These are phyloP conservation scores for Dorcoceras hygrometricum DNA, from an alignment of 257 asterid species.

Conservation along the genomic window DNA sequence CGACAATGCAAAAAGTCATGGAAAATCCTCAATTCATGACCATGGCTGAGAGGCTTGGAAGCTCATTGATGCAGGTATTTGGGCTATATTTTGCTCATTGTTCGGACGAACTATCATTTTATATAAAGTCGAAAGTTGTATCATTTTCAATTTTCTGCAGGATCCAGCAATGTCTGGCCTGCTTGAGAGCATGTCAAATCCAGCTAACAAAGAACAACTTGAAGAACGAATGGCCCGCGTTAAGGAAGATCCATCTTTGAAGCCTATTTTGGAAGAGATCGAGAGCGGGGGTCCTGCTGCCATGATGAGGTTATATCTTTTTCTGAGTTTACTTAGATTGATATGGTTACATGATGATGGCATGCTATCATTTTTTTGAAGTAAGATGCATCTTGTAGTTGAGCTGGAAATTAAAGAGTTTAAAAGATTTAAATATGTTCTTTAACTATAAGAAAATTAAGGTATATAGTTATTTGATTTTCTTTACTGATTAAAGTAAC, in stretches of 20 bases:
- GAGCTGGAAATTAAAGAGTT: not conserved
- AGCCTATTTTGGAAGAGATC: constrained; percentile 93
- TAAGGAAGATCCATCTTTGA: constrained; percentile 91
- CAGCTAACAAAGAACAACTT: constrained; percentile 73
- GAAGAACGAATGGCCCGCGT: constrained; percentile 84
- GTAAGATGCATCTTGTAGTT: too few species aligned
- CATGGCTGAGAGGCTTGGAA: constrained; percentile 97
- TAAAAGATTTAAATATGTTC: not conserved
- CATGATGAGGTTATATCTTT: constrained; percentile 78
- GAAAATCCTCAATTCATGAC: constrained; percentile 95
- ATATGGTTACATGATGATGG: not conserved
- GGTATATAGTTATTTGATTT: not conserved
- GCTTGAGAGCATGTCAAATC: constrained; percentile 90
- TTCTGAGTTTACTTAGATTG: not conserved
- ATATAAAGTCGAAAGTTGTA: not conserved
- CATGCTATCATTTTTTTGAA: too few species aligned
- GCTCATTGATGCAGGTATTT: constrained; percentile 82
- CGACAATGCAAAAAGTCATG: constrained; percentile 98
- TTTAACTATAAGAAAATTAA: constrained; percentile 7
- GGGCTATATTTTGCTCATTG: constrained; percentile 10
- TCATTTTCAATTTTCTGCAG: constrained; percentile 35
- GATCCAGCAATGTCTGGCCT: constrained; percentile 95
- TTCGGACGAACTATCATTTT: constrained; percentile 9
- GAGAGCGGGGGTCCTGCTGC: constrained; percentile 99
- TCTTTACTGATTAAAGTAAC: not conserved